Percentiles rank a stretch among this genome's conserved stretches.
phyloP scores from a whole-genome alignment of 2,329 filamentous ascomycete genomes.

The Nemania serpens region DNA sequence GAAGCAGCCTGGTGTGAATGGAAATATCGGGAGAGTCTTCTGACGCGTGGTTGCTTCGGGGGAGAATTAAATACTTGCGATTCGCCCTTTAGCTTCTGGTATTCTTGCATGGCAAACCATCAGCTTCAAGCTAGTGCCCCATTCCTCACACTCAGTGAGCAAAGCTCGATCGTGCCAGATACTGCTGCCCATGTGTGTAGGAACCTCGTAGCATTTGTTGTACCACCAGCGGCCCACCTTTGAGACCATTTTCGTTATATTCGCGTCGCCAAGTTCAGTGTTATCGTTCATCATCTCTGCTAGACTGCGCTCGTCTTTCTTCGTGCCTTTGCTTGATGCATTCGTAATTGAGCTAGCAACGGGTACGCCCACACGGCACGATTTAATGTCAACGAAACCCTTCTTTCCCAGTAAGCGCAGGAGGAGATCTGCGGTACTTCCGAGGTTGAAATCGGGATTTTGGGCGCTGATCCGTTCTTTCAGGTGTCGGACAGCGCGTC shows the following conservation, averaged over 20 bases:
- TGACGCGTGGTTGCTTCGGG: not conserved
- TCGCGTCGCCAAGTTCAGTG: slow-evolving; percentile 74
- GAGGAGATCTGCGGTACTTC: slow-evolving; percentile 63
- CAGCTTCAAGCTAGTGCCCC: slow-evolving; percentile 85
- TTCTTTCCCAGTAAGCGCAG: slow-evolving; percentile 69
- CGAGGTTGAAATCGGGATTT: slow-evolving; percentile 64
- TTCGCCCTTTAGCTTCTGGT: slow-evolving; percentile 57
- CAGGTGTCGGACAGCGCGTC: slow-evolving; percentile 69
- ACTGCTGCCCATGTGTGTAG: slow-evolving; percentile 59
- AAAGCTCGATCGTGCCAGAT: slow-evolving; percentile 81
- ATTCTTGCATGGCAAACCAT: slow-evolving; percentile 91
- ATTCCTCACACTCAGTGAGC: slow-evolving; percentile 82
- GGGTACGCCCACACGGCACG: slow-evolving; percentile 78
- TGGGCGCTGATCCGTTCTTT: slow-evolving; percentile 71
- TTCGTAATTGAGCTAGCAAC: slow-evolving; percentile 60
- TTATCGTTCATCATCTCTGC: slow-evolving; percentile 76
- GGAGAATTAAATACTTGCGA: slow-evolving; percentile 52
- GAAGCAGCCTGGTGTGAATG: not conserved
- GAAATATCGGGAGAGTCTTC: not conserved
- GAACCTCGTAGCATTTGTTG: slow-evolving; percentile 83
- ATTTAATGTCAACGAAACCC: slow-evolving; percentile 74
- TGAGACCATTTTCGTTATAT: slow-evolving; percentile 89
- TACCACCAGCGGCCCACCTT: slow-evolving; percentile 97
- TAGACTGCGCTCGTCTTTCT: slow-evolving; percentile 59
- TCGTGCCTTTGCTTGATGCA: slow-evolving; percentile 37